phyloP scores from a whole-genome alignment of 257 asterid species.

The Nicotiana knightiana region DNA sequence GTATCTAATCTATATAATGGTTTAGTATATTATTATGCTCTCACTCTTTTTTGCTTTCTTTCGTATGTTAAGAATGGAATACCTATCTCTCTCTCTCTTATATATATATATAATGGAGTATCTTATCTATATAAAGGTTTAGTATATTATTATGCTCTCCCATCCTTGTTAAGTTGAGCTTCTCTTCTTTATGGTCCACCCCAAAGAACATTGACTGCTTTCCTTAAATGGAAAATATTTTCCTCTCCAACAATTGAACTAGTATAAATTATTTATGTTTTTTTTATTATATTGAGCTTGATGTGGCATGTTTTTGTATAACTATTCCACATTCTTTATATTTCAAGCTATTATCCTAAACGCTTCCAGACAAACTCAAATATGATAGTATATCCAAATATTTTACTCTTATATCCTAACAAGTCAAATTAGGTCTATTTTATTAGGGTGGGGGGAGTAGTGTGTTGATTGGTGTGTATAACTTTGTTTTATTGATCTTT shows the following conservation, averaged over 20 bases:
- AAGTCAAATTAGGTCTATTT: background rate
- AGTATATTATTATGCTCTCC: background rate
- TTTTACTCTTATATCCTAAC: background rate
- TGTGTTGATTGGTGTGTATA: background rate
- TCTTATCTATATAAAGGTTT: no score
- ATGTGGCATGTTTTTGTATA: background rate
- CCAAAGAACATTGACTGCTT: background rate
- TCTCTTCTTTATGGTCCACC: slow-evolving; percentile 2
- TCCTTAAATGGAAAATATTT: background rate
- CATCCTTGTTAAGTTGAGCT: background rate
- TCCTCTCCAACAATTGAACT: background rate
- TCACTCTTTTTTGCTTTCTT: background rate
- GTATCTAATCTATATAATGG: no score
- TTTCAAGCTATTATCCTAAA: background rate
- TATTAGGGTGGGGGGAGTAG: background rate
- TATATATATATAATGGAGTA: no score
- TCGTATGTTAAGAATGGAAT: background rate
- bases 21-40: no score
- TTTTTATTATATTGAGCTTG: background rate
- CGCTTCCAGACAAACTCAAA: background rate
- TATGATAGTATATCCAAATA: background rate
- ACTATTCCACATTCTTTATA: background rate
- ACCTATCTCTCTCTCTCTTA: no score
- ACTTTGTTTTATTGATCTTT: background rate
- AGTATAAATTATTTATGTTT: background rate